Evolutionary conservation across 169 alveolate species (phyloP), one percentile per base, ranked within the genome.

Genomic region (Plasmodium yoelii): DNA sequence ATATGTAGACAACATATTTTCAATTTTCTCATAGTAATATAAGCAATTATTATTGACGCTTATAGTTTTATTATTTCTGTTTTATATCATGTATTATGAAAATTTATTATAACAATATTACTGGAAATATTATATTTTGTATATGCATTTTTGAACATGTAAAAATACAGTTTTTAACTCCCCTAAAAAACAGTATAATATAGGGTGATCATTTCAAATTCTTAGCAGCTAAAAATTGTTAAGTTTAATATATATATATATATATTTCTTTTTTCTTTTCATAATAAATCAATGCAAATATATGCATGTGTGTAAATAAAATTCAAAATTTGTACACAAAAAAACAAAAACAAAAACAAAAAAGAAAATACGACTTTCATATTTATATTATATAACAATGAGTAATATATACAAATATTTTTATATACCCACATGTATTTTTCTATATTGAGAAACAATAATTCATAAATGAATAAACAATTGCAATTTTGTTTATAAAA

Each of bases 381-480:
- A 13, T 67, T 28, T 57, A 47, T 28, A 13, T 34, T 13, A 26
- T 34, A n/a, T 34, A 34, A 34, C 42, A 34, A 34, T 34, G 42
- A 34, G 42, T 34, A 34, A 4, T 34, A 34, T 34, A 34, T 34
- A 34, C 42, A 28, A 28, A 51, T 44, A n/a, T 49, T 10, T 49
- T 49, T 49, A 63, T 47, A 73, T n/a, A 13, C 8, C 12, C 34
- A 73, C 28, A 57, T 46, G n/a, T 49, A 49, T n/a, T 19, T 63
- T 24, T 39, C 26, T 46, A 42, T 39, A 4, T 63, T 63, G 59
- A 69, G 53, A 69, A 69, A 55, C 53, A 73, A 19, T 57, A 39
- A 46, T 73, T 56, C 42, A 28, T 42, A 28, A 46, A 18, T 49
- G 26, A 53, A 12, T 73, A 73, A 57, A 73, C 72, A 73, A 59